Evolutionary conservation across 78 protist genomes (phyloP).

Genomic region (Creolimax fragrantissima): DNA sequence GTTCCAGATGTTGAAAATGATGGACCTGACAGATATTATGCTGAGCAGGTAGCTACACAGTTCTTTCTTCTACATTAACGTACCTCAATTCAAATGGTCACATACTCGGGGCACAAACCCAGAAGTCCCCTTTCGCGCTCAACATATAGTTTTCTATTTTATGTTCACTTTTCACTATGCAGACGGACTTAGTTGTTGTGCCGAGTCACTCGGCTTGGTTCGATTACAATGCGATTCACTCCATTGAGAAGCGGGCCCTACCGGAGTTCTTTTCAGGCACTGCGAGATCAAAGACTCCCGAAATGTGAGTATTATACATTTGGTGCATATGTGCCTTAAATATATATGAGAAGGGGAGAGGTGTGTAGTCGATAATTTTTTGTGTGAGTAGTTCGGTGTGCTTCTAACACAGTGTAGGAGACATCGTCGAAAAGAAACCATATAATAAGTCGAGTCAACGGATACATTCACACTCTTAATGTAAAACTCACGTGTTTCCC

Average conservation of each 20-base stretch:
- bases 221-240: slow-evolving; percentile 19
- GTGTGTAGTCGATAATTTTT: neutral
- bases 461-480: too few relatives aligned
- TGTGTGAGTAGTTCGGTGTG: neutral
- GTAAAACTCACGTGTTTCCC: too few relatives aligned
- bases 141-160: neutral
- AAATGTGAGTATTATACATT: neutral
- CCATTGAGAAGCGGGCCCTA: slow-evolving; percentile 27
- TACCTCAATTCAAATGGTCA: too few relatives aligned
- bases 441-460: too few relatives aligned
- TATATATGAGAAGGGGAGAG: too few relatives aligned
- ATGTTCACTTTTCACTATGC: neutral
- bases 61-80: too few relatives aligned
- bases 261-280: slow-evolving; percentile 39
- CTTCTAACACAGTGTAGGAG: neutral
- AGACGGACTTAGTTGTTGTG: neutral
- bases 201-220: slow-evolving; percentile 33
- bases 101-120: too few relatives aligned
- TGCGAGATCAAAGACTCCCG: slow-evolving; percentile 12
- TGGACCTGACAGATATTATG: neutral
- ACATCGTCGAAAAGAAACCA: too few relatives aligned
- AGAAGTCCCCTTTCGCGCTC: too few relatives aligned
- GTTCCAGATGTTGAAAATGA: neutral
- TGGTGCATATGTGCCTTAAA: too few relatives aligned
- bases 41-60: too few relatives aligned